Evolutionary conservation across 257 asterid genomes (phyloP).

Genomic region (Solanum sejunctum): DNA sequence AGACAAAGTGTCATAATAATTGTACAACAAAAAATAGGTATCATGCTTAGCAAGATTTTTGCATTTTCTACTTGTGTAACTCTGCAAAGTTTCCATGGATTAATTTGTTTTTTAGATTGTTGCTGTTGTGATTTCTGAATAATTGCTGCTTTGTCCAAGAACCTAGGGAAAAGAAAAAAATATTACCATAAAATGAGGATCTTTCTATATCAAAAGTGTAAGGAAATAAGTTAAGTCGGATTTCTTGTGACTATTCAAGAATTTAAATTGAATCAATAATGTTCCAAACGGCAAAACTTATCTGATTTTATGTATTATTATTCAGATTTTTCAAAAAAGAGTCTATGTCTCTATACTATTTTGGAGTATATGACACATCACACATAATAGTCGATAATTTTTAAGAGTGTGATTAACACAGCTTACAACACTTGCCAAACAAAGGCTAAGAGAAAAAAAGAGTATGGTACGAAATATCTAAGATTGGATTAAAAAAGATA

Average conservation of each 20-base stretch:
- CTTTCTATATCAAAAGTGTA: background rate
- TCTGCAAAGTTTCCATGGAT: slow-evolving; percentile 58
- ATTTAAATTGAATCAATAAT: too few species aligned
- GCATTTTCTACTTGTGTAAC: slow-evolving; percentile 82
- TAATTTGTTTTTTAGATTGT: slow-evolving; percentile 1
- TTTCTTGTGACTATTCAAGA: too few species aligned
- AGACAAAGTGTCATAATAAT: slow-evolving; percentile 69
- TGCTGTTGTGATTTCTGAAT: slow-evolving; percentile 15
- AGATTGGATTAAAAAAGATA: too few species aligned
- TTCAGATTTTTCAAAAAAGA: background rate
- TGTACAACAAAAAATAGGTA: slow-evolving; percentile 62
- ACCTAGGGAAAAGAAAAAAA: slow-evolving; percentile 15
- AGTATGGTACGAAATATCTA: too few species aligned
- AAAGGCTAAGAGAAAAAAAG: too few species aligned
- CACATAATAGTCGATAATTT: too few species aligned
- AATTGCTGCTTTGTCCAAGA: slow-evolving; percentile 72
- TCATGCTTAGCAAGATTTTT: slow-evolving; percentile 44
- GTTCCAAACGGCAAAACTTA: background rate
- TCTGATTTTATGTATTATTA: background rate
- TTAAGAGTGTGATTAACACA: too few species aligned
- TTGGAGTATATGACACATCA: background rate
- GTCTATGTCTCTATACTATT: background rate
- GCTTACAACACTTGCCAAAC: too few species aligned
- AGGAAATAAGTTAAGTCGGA: background rate
- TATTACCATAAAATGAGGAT: background rate